Base-by-base conservation (phyloP, 2,329 filamentous ascomycete species). In the Monilinia vaccinii-corymbosi region DNA sequence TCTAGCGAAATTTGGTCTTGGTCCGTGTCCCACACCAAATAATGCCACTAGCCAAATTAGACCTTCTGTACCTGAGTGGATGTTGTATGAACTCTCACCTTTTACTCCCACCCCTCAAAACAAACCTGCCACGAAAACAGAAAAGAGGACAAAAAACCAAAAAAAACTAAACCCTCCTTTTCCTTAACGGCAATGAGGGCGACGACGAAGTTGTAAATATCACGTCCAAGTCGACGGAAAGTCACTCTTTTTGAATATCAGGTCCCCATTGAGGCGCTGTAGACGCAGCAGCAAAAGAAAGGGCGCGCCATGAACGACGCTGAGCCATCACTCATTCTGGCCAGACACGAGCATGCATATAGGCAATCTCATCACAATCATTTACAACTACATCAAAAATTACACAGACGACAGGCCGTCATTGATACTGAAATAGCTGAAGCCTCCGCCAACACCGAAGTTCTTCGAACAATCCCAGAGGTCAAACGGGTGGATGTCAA, bases 281-380 rank as follows among this genome's bases (percentile, higher is more conserved):
- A 64, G 67, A 69, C 40, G 65, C 67, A 68, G 67, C 68, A 63
- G 67, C 66, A 67, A 49, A 49, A 48, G 45, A 28, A 55, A 53
- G 59, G 50, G 63, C 56, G 38, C 64, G 67, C 66, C 63, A 71
- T 70, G 69, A 63, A 60, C 60, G 63, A 67, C 62, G 60, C 60
- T 63, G 62, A 62, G 66, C 65, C 69, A 71, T 71, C 70, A 72
- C 65, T 72, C 70, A 52, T 71, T 72, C 67, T 71, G 70, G 66
- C 68, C 62, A 64, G 62, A 66, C 63, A 65, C 55, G 50, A 65
- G 44, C 59, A 64, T 64, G 62, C 67, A 63, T 63, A 71, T 57
- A 61, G 47, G 53, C 51, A 32, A 55, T 69, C 68, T 71, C 70
- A 72, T 65, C 63, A 65, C 58, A 52, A 65, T 52, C 63, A 65